Evolutionary conservation across 352 stramenopile genomes (phyloP).

Genomic region (Pilasporangium apinafurcum): DNA sequence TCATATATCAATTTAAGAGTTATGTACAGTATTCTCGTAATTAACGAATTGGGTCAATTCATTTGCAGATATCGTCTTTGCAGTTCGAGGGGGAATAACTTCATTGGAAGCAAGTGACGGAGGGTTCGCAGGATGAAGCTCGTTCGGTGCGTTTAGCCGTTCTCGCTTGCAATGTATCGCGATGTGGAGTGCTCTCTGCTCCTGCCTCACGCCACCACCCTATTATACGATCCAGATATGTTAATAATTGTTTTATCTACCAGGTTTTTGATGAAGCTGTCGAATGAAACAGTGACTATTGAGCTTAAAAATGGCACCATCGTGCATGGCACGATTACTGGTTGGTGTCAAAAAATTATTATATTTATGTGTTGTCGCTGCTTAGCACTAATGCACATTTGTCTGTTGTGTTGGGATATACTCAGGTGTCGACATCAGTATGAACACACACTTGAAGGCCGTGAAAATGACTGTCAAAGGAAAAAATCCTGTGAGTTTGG

Average conservation of each 20-base stretch:
- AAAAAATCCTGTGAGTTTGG: constrained; percentile 96
- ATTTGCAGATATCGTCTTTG: too few species aligned
- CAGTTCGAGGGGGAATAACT: neutral
- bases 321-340: constrained; percentile 96
- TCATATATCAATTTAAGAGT: too few species aligned
- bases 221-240: neutral
- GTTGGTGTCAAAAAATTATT: constrained; percentile 19
- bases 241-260: neutral
- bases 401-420: neutral
- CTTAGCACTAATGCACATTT: neutral
- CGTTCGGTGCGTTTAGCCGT: neutral
- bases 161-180: neutral
- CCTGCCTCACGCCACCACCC: neutral
- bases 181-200: neutral
- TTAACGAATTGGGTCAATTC: too few species aligned
- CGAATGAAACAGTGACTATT: constrained; percentile 98
- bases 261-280: constrained; percentile 98
- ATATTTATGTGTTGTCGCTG: neutral
- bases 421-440: constrained; percentile 97
- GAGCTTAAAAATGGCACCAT: constrained; percentile 99
- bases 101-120: neutral
- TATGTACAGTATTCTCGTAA: too few species aligned
- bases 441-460: constrained; percentile 99
- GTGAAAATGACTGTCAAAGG: constrained; percentile 97
- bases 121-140: constrained; percentile 3